Base-by-base conservation (phyloP, 257 asterid species). In the Eustoma russellianum region DNA sequence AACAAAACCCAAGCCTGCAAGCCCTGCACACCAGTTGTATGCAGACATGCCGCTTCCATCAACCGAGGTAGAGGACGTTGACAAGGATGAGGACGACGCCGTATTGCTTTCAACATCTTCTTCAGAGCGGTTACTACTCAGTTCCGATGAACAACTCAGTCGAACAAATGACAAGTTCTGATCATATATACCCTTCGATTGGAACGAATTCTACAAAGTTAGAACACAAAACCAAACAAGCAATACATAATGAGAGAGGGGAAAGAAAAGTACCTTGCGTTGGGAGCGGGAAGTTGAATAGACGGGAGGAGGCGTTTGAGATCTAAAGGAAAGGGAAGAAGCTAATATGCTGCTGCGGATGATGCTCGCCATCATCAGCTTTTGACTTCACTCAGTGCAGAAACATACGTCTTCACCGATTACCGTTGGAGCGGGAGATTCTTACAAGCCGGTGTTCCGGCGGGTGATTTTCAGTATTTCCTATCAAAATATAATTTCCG, bases 1-100 rank as follows among this genome's bases (percentile, higher is more conserved):
- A 52, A 91, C 61, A 55, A 87, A 82, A 33, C 98, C 98, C 46
- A 91, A 44, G 19, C 83, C 90, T 33, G 96, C 98, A 17, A 91
- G 84, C 44, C 68, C 91, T 44, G 82, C 88, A 53, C 75, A 75
- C 94, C 86, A 84, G 57, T 59, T 74, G 67, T 75, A 83, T 19
- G 81, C 66, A 50, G 95, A 67, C 64, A 70, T 62, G 72, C 57
- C 67, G 6, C 62, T 45, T 13, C 46, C 65, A 30, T 34, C 70
- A 48, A 15, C 61, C 64, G 46, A 56, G 34, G 63, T 13, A 5
- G 76, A 60, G 3, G 77, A 56, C 9, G 79, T 53, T 59, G 72
- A n/a, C 9, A 53, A 8, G 16, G 61, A 43, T 6, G 69, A 35
- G 6, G 61, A 13, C 16, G 50, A 55, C 45, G 79, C 33, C 50